These are phyloP conservation scores for Kluyveromyces dobzhanskii DNA, from an alignment of 805 yeast genomes.

Conservation along the genomic window DNA sequence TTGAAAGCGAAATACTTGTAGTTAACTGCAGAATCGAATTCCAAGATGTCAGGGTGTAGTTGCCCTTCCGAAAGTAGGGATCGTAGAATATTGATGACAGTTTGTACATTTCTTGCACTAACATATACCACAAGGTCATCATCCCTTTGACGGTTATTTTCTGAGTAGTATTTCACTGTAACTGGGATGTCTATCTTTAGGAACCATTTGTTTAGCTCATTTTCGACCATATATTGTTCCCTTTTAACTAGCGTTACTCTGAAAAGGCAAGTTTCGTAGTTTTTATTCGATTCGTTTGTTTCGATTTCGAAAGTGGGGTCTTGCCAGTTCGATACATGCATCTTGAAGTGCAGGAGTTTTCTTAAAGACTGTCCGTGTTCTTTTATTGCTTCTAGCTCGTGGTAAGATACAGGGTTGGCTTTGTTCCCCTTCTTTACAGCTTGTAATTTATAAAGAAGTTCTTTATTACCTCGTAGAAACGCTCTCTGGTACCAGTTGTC, in stretches of 20 bases:
- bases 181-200: background rate
- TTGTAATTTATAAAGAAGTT: constrained; percentile 4
- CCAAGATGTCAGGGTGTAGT: background rate
- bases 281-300: background rate
- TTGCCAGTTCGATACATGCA: constrained; percentile 23
- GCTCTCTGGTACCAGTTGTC: constrained; percentile 1
- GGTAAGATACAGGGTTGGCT: background rate
- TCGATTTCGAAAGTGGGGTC: background rate
- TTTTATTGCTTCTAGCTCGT: constrained; percentile 11
- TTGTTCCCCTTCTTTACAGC: constrained; percentile 1
- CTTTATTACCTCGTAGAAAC: constrained; percentile 1
- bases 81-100: background rate
- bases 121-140: constrained; percentile 2
- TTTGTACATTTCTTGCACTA: background rate
- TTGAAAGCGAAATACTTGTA: constrained; percentile 5
- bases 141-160: background rate
- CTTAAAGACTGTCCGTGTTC: constrained; percentile 22
- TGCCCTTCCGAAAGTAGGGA: too few relatives aligned
- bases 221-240: background rate
- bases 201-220: constrained; percentile 1
- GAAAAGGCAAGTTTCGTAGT: constrained; percentile 1
- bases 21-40: background rate
- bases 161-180: constrained; percentile 1
- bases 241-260: background rate
- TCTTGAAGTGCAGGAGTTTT: constrained; percentile 20